Base-by-base conservation (phyloP, 768 basidiomycete genomes). In the Mycena vitilis region DNA sequence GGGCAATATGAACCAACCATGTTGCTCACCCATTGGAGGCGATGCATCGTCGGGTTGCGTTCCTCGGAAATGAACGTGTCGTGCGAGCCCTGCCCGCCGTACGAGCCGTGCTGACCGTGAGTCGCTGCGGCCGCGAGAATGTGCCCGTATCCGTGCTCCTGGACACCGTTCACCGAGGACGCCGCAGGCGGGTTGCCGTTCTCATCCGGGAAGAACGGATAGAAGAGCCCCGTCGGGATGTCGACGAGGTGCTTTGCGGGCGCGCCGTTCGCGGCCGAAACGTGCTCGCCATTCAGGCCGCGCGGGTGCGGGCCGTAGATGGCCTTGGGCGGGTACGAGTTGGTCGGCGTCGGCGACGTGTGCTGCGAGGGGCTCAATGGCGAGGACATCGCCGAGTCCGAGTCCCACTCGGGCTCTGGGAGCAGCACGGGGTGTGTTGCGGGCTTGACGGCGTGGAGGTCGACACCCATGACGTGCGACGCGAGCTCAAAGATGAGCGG, bases 401-500 rank as follows among this genome's bases (percentile, higher is more conserved):
- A 84, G 44, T 85, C 85, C 88, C 88, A 89, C 40, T 86, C 82
- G 11, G 81, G 82, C 73, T 90, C 89, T 36, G 81, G 76, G 49
- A 88, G 74, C 4, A 89, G 82, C 44, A 85, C 78, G 12, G 85
- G 83, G 48, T 79, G 77, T n/a, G 74, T 76, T 3, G 81, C 76
- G 2, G 83, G 86, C 23, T 84, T 83, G 51, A 91, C 86, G 40
- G 86, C 83, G 71, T 87, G 87, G n/a, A 95, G 82, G 75, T 91
- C 86, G 55, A 91, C 89, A 25, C 85, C 86, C 82, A 95, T 90
- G 25, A 95, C 91, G 62, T 89, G 88, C 79, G 94, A 92, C 0
- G 92, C 94, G 55, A 95, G 87, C 73, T 88, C 91, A 16, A 92
- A 88, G 66, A 95, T 93, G 59, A 95, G 87, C n/a, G 94, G 94